Conservation (phyloP, 1,139 yeast genomes). For the Debaryomyces subglobosus region DNA sequence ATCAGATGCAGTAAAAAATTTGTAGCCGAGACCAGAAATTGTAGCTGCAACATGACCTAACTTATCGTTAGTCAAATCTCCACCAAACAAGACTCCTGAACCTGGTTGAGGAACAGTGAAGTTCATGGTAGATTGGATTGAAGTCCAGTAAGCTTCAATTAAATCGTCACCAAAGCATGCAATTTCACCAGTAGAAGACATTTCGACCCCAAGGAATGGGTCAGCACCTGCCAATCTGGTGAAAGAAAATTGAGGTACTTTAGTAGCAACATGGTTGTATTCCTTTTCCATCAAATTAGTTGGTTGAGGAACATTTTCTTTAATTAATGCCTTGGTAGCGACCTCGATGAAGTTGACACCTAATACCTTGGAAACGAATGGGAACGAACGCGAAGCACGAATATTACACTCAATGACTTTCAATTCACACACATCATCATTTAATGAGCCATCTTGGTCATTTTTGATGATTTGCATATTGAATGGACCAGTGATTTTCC, state of each 20-base stretch:
- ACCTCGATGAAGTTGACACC: slow-evolving; percentile 94
- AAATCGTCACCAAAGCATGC: slow-evolving; percentile 91
- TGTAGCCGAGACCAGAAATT: slow-evolving; percentile 76
- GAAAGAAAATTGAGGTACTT: slow-evolving; percentile 97
- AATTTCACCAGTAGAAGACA: slow-evolving; percentile 98
- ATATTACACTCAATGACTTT: slow-evolving; percentile 98
- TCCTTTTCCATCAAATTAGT: slow-evolving; percentile 63
- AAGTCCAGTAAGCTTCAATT: slow-evolving; percentile 95
- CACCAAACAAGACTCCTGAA: slow-evolving; percentile 87
- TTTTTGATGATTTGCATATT: slow-evolving; percentile 95
- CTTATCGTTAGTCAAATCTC: slow-evolving; percentile 74
- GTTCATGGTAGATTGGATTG: slow-evolving; percentile 96
- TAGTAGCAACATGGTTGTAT: slow-evolving; percentile 85
- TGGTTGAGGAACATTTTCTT: slow-evolving; percentile 71
- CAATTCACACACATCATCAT: slow-evolving; percentile 57
- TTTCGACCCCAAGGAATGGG: slow-evolving; percentile 97
- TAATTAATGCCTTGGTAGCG: slow-evolving; percentile 84
- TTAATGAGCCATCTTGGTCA: slow-evolving; percentile 46
- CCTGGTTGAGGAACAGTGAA: slow-evolving; percentile 93
- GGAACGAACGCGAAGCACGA: slow-evolving; percentile 98
- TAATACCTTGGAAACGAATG: slow-evolving; percentile 94
- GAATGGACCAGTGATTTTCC: slow-evolving; percentile 97
- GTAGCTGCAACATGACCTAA: slow-evolving; percentile 74
- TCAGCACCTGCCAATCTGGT: slow-evolving; percentile 99
- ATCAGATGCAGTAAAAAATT: slow-evolving; percentile 74